Evolutionary conservation across 225 moss, liverwort and hornwort species (phyloP), one percentile per base, ranked within the genome.

Genomic region (Climacium dendroides): DNA sequence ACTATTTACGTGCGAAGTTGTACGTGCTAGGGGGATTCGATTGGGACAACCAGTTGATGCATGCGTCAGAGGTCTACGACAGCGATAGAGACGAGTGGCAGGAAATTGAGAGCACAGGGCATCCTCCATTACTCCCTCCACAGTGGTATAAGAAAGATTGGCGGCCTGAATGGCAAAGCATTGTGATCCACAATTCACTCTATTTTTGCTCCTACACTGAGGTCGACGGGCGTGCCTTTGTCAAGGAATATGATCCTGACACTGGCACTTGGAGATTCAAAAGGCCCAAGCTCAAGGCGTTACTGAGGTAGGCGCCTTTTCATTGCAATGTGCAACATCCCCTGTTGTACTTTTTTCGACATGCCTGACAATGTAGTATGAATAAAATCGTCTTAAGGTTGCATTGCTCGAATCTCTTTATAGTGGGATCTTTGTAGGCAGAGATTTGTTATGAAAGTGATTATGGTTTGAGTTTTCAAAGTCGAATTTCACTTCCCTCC

Each of bases 21-120:
- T 95, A 92, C 83, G 93, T 95, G 77, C 90, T 95, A 87, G 94
- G 94, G 71, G 94, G 94, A 9, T 95, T 95, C 61, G 91, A 93
- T 76, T 92, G 93, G 88, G 59, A 80, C 61, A 90, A 93, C 65
- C 61, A 91, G 64, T 81, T 89, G 64, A 77, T 95, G 92, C 79
- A 90, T 47, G 90, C 92, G 35, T 90, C 93, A 3, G 94, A 95
- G 88, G 87, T 90, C 26, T 95, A 92, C 73, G 89, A 95, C 88
- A 81, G 57, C 24, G 89, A 85, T 28, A 65, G 54, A 69, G 87
- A 93, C 62, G 86, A 93, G 84, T 95, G 94, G 94, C 90, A 77
- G 74, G 90, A 85, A 35, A 91, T 93, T 45, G 89, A 89, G 83
- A 95, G 83, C 84, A 85, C 80, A 32, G 93, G 91, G n/a, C 94